These are phyloP conservation scores for Teratosphaeria epicoccoides DNA, from an alignment of 2,329 filamentous ascomycete genomes.

Conservation along the genomic window DNA sequence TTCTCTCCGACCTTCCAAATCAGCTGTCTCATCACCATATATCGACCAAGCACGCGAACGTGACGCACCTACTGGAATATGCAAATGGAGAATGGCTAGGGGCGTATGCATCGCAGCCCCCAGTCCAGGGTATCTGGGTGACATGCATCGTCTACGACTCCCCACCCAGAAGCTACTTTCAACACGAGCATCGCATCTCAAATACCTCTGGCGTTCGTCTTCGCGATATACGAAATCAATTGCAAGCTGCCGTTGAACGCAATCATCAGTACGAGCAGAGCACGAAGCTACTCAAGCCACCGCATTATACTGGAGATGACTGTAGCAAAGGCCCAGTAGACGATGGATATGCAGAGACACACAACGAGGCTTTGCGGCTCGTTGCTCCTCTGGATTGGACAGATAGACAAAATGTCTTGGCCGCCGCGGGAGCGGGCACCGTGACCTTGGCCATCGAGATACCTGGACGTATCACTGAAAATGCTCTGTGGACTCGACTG, in stretches of 20 bases:
- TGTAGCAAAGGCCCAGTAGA: not conserved
- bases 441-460: not conserved
- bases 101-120: not conserved
- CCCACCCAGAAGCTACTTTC: not conserved
- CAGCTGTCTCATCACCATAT: not conserved
- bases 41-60: not conserved
- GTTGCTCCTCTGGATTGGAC: not conserved
- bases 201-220: not conserved
- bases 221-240: not conserved
- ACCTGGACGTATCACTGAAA: not conserved
- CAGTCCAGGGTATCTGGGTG: not conserved
- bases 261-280: not conserved
- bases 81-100: not conserved
- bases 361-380: not conserved
- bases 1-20: not conserved
- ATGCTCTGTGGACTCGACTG: not conserved
- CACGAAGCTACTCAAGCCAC: not conserved
- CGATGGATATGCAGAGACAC: not conserved
- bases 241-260: not conserved
- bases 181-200: not conserved
- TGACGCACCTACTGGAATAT: not conserved
- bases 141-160: not conserved
- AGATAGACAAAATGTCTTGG: not conserved
- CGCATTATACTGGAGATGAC: not conserved
- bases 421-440: not conserved